phyloP scores from a whole-genome alignment of 805 yeast species.

The Yamadazyma akitaensis region DNA sequence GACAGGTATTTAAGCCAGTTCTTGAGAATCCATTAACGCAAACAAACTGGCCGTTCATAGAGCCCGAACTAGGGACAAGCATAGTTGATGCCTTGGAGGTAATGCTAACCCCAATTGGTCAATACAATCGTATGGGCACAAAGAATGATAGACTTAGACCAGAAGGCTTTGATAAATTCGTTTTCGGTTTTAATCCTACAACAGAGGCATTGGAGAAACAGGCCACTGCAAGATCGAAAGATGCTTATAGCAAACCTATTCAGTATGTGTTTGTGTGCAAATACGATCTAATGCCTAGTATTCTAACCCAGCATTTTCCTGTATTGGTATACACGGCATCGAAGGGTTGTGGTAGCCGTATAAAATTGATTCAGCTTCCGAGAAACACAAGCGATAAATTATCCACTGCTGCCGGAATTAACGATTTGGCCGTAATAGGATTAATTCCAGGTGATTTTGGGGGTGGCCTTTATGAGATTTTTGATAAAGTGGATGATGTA shows the following conservation, averaged over 20 bases:
- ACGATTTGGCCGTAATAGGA: conserved; percentile 32
- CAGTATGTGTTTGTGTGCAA: conserved; percentile 58
- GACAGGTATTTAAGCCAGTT: conserved; percentile 62
- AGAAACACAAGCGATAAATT: conserved; percentile 33
- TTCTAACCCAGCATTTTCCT: conserved; percentile 59
- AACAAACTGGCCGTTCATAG: conserved; percentile 42
- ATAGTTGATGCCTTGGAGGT: conserved; percentile 35
- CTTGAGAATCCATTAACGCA: conserved; percentile 62
- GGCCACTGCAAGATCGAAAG: conserved; percentile 20
- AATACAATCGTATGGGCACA: conserved; percentile 13
- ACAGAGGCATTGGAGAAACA: conserved; percentile 46
- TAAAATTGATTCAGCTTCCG: conserved; percentile 62
- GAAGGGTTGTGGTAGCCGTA: conserved; percentile 23
- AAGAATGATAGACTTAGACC: conserved; percentile 10
- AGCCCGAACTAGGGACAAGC: conserved; percentile 33
- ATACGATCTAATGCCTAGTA: conserved; percentile 47
- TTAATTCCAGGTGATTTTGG: conserved; percentile 23
- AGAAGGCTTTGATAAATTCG: not conserved
- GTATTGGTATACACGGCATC: conserved; percentile 48
- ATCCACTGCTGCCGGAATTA: conserved; percentile 26
- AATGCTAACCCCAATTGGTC: conserved; percentile 30
- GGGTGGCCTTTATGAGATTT: conserved; percentile 25
- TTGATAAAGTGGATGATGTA: conserved; percentile 34
- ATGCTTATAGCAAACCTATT: conserved; percentile 11
- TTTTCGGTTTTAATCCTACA: conserved; percentile 54